Evolutionary conservation across 2,329 filamentous ascomycete genomes (phyloP), one percentile per base, ranked within the genome.

Genomic region (Shiraia sp.): DNA sequence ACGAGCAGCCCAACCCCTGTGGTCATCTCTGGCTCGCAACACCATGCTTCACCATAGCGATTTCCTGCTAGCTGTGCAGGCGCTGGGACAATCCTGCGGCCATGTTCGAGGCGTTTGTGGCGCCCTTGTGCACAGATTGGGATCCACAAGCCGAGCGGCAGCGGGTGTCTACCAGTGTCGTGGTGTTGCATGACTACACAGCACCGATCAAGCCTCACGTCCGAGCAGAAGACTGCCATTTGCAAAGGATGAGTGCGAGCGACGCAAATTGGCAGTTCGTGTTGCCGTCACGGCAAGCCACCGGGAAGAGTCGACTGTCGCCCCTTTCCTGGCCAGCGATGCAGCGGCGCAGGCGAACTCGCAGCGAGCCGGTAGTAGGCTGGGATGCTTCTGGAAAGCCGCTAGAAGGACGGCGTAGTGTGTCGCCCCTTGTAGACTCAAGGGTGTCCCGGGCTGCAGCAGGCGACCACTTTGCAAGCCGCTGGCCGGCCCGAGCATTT

Each of bases 71-170:
- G 49, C 49, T 50, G 51, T 53, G 53, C 51, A 47, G 46, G 53
- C 54, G 59, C 54, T 59, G 49, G 55, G 63, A 54, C 58, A 59
- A 37, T 58, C 51, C 46, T 59, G 59, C 61, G 57, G 49, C 55
- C 55, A 53, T 49, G 52, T 49, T 57, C 47, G 51, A 57, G 61
- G 57, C 58, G 58, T 61, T 50, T 54, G 59, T 65, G 65, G 63
- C 61, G 63, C 58, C 53, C 49, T 51, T 53, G 44, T 51, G 44
- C 49, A 47, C 56, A 59, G 48, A 55, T 57, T 46, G 33, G 45
- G 51, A 51, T 56, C 51, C 52, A 53, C 49, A 48, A 49, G 43
- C 42, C 42, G 43, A 40, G 46, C 40, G 26, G 28, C 32, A 40
- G 32, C 35, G 36, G 16, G 26, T 24, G 30, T 37, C 28, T 17